phyloP scores from a whole-genome alignment of 2,329 filamentous ascomycete species.

The Venturia asperata region DNA sequence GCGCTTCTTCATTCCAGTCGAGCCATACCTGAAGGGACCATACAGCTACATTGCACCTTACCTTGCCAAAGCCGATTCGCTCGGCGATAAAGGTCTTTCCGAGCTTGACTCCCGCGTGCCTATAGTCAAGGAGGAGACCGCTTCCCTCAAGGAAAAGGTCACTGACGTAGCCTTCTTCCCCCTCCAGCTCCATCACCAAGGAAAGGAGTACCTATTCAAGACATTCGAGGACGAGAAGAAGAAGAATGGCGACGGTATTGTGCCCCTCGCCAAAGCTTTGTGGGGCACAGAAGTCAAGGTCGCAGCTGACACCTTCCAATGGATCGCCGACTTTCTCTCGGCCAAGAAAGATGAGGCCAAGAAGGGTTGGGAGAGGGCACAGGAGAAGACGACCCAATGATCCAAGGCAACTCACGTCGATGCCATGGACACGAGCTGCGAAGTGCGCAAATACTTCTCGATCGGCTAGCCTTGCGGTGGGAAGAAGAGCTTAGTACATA shows the following conservation, averaged over 20 bases:
- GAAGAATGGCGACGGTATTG: constrained; percentile 29
- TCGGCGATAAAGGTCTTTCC: constrained; percentile 33
- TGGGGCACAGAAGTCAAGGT: constrained; percentile 32
- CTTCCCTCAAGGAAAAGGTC: constrained; percentile 33
- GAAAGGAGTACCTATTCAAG: constrained; percentile 31
- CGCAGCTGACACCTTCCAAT: constrained; percentile 13
- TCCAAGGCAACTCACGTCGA: neutral
- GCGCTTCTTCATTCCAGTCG: constrained; percentile 66
- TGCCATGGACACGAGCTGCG: neutral
- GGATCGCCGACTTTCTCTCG: constrained; percentile 6
- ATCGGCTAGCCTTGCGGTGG: neutral
- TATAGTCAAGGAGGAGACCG: constrained; percentile 44
- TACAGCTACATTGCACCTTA: constrained; percentile 81
- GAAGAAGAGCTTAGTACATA: neutral
- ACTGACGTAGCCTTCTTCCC: constrained; percentile 27
- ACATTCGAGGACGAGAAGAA: constrained; percentile 37
- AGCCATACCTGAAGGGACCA: constrained; percentile 71
- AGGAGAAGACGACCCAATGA: constrained; percentile 8
- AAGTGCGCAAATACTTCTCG: neutral
- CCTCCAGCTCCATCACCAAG: constrained; percentile 25
- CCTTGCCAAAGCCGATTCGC: constrained; percentile 66
- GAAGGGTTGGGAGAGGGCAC: constrained; percentile 12
- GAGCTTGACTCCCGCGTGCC: constrained; percentile 34
- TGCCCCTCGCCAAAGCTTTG: constrained; percentile 32
- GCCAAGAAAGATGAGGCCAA: constrained; percentile 18